Conservation (phyloP, 2,329 filamentous ascomycete genomes). For the Aspergillus sp. region DNA sequence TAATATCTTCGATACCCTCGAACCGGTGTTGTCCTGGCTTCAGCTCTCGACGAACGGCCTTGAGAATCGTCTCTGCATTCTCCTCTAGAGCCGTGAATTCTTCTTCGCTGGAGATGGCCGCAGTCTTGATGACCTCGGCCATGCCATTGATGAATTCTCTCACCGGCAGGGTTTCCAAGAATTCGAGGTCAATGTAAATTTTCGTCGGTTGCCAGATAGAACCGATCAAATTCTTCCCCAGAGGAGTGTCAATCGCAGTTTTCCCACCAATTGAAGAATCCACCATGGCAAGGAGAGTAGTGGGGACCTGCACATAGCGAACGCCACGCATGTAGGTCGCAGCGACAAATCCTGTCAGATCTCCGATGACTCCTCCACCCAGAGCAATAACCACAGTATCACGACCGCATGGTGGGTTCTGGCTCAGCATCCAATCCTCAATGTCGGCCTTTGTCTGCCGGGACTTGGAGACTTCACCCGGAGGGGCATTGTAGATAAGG, state of each 20-base stretch:
- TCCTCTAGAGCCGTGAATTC: conserved; percentile 84
- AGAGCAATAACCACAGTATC: conserved; percentile 94
- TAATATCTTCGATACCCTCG: conserved; percentile 65
- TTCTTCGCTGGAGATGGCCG: conserved; percentile 87
- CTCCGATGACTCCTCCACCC: conserved; percentile 93
- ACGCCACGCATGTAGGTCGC: conserved; percentile 98
- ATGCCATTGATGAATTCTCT: conserved; percentile 98
- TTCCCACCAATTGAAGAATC: conserved; percentile 98
- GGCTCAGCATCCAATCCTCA: conserved; percentile 93
- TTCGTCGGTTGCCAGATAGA: conserved; percentile 94
- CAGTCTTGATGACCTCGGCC: conserved; percentile 97
- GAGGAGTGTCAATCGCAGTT: conserved; percentile 93
- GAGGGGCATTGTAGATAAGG: conserved; percentile 81
- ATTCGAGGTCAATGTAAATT: conserved; percentile 91
- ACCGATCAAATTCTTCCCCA: conserved; percentile 94
- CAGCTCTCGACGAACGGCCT: conserved; percentile 64
- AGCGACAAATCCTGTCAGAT: conserved; percentile 96
- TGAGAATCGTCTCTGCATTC: conserved; percentile 74
- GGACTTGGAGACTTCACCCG: conserved; percentile 91
- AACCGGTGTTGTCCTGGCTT: conserved; percentile 62
- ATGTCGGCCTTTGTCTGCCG: conserved; percentile 92
- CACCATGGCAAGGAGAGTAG: conserved; percentile 93
- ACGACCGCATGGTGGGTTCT: conserved; percentile 79
- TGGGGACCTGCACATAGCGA: conserved; percentile 94
- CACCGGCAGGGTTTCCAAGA: conserved; percentile 84